Evolutionary conservation across 768 basidiomycete species (phyloP).

Genomic region (Termitomyces sp.): DNA sequence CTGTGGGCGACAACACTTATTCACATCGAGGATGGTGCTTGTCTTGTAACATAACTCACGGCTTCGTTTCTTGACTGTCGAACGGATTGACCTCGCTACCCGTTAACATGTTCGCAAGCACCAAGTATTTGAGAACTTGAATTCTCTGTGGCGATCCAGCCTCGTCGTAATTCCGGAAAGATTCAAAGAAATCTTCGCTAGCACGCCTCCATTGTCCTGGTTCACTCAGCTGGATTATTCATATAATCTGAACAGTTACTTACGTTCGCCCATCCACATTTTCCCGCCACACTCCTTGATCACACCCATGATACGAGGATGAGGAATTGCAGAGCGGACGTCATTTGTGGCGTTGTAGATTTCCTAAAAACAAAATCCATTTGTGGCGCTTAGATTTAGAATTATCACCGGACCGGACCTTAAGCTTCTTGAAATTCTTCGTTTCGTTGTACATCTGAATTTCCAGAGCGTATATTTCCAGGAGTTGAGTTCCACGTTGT

Average conservation of each 20-base stretch:
- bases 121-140: conserved; percentile 97
- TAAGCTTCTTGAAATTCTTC: conserved; percentile 92
- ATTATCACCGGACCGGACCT: conserved; percentile 42
- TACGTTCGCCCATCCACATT: conserved; percentile 99
- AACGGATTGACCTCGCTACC: conserved; percentile 99
- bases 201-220: conserved; percentile 95
- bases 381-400: neutral
- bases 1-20: conserved; percentile 32
- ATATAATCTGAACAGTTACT: conserved; percentile 18
- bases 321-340: conserved; percentile 94
- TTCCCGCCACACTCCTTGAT: conserved; percentile 99
- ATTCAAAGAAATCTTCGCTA: conserved; percentile 98
- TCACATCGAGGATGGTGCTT: neutral
- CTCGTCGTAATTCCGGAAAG: conserved; percentile 98
- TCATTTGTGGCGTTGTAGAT: conserved; percentile 95
- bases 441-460: conserved; percentile 99
- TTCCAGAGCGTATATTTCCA: conserved; percentile 97
- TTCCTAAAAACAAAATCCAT: conserved; percentile 49
- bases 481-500: conserved; percentile 88
- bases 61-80: conserved; percentile 99
- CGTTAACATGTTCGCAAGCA: conserved; percentile 96
- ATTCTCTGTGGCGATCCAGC: conserved; percentile 95
- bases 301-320: conserved; percentile 97
- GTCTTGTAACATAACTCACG: conserved; percentile 45
- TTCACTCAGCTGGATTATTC: neutral